Evolutionary conservation across 2,329 filamentous ascomycete species (phyloP).

Genomic region (Arthrocladium fulminans): DNA sequence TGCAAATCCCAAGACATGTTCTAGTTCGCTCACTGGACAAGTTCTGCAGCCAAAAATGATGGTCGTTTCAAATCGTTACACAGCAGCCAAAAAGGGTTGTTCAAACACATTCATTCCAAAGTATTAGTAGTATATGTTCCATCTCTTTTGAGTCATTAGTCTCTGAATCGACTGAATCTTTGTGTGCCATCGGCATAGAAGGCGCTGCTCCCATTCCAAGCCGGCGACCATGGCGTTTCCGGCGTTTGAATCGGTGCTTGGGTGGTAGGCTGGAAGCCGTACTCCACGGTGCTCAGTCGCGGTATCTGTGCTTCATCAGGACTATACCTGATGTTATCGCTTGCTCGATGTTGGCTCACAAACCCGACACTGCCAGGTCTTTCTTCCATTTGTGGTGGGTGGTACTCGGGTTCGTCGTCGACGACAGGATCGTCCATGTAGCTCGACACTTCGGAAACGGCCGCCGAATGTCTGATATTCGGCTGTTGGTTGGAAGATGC

Average conservation of each 20-base stretch:
- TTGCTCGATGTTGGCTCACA: constrained; percentile 40
- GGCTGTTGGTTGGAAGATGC: constrained; percentile 25
- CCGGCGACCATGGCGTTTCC: constrained; percentile 4
- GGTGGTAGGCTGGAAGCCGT: background rate
- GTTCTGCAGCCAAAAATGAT: no score
- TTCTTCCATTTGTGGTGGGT: constrained; percentile 14
- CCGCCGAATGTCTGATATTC: constrained; percentile 25
- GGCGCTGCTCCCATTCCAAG: constrained; percentile 7
- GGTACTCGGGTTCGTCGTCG: background rate
- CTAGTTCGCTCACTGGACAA: background rate
- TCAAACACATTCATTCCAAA: background rate
- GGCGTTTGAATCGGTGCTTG: background rate
- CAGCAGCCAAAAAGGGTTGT: background rate
- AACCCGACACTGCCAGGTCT: constrained; percentile 44
- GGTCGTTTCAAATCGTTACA: no score
- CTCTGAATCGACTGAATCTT: constrained; percentile 7
- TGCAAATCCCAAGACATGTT: background rate
- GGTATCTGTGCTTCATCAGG: constrained; percentile 24
- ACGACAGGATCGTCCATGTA: constrained; percentile 4
- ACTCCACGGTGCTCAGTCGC: background rate
- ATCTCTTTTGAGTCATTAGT: background rate
- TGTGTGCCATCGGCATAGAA: constrained; percentile 1
- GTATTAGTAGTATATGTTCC: background rate
- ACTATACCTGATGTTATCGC: constrained; percentile 40
- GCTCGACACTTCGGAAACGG: constrained; percentile 2